These are phyloP conservation scores for Ceratobasidium papillatum DNA, from an alignment of 1,284 basidiomycete genomes.

Conservation along the genomic window DNA sequence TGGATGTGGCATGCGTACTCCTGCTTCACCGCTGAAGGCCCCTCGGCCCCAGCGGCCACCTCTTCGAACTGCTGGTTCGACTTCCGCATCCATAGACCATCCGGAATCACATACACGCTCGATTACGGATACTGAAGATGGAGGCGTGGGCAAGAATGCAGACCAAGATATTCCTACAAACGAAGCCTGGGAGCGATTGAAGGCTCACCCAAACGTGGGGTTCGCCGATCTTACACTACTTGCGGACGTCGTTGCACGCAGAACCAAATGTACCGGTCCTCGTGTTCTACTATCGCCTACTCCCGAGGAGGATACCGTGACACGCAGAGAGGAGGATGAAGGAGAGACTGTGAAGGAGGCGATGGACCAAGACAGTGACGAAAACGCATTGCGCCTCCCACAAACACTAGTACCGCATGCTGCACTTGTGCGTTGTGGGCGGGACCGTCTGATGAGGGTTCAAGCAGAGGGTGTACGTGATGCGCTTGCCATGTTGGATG, in stretches of 20 bases:
- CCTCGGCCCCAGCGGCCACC: conserved; percentile 39
- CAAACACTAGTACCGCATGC: conserved; percentile 62
- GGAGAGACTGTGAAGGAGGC: background rate
- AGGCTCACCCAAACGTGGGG: conserved; percentile 86
- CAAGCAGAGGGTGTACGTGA: conserved; percentile 79
- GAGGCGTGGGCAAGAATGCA: background rate
- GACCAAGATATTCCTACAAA: conserved; percentile 75
- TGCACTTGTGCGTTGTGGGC: conserved; percentile 56
- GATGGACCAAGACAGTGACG: background rate
- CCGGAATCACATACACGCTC: background rate
- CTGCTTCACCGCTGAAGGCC: conserved; percentile 34
- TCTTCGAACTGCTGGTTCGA: background rate
- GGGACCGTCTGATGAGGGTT: conserved; percentile 72
- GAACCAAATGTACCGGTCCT: conserved; percentile 80
- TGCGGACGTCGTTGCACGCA: conserved; percentile 86
- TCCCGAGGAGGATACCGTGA: conserved; percentile 51
- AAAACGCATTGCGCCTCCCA: background rate
- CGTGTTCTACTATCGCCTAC: conserved; percentile 71
- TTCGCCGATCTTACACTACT: conserved; percentile 83
- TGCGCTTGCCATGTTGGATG: conserved; percentile 79
- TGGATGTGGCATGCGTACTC: conserved; percentile 46
- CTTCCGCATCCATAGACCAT: background rate
- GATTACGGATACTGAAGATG: conserved; percentile 2
- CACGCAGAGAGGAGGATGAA: background rate
- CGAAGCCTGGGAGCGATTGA: conserved; percentile 85